Conservation (phyloP, 805 yeast genomes). For the Candida hungchunana region DNA sequence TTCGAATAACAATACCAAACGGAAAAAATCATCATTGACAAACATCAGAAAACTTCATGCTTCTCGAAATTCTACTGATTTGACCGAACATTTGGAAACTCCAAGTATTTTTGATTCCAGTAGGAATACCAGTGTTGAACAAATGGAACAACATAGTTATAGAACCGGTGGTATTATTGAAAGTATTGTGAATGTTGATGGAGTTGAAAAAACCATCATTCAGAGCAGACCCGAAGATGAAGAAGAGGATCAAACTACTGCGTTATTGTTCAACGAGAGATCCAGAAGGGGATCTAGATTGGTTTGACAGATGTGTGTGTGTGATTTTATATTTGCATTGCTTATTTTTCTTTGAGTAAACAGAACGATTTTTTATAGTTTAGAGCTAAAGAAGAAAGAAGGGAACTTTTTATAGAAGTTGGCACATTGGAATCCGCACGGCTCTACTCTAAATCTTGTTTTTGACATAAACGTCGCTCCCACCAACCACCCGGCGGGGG, state of each 20-base stretch:
- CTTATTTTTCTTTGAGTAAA: too few species aligned
- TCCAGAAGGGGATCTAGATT: too few species aligned
- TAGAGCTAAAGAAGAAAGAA: too few species aligned
- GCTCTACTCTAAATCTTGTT: too few species aligned
- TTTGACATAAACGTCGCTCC: too few species aligned
- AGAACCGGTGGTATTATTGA: slow-evolving; percentile 56
- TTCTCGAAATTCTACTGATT: slow-evolving; percentile 17
- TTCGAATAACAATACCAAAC: slow-evolving; percentile 7
- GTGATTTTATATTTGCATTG: too few species aligned
- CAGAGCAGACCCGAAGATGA: slow-evolving; percentile 51
- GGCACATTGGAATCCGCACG: too few species aligned
- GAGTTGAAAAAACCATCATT: slow-evolving; percentile 81
- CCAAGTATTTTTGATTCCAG: not conserved
- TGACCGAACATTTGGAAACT: slow-evolving; percentile 17
- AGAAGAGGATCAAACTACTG: slow-evolving; percentile 7
- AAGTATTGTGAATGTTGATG: slow-evolving; percentile 76
- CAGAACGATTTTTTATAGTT: too few species aligned
- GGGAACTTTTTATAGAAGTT: too few species aligned
- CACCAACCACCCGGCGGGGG: too few species aligned
- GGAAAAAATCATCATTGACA: slow-evolving; percentile 10
- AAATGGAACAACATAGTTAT: slow-evolving; percentile 22
- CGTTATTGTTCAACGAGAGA: slow-evolving; percentile 5
- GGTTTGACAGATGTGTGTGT: too few species aligned
- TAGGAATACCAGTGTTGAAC: slow-evolving; percentile 6
- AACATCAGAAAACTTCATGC: slow-evolving; percentile 15